Percentiles rank a stretch among this genome's conserved stretches.
Conservation (phyloP, 2,329 filamentous ascomycete genomes). For the Colletotrichum neosansevieriae region DNA sequence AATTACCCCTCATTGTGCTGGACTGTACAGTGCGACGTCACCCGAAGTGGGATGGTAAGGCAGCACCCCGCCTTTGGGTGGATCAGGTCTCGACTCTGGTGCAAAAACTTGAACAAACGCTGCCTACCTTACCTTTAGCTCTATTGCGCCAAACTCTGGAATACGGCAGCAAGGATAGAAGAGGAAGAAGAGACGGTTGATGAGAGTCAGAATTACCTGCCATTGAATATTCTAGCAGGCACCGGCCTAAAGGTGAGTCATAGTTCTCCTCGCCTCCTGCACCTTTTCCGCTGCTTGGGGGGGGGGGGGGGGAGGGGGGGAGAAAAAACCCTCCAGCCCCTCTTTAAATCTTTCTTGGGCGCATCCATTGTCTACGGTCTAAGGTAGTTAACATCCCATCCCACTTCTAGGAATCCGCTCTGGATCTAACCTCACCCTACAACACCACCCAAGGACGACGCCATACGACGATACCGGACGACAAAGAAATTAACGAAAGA, state of each 20-base stretch:
- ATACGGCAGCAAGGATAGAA: neutral
- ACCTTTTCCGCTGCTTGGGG: neutral
- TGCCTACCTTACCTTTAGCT: neutral
- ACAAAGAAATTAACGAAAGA: too few relatives aligned
- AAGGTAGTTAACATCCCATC: conserved; percentile 30
- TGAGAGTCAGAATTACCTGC: neutral
- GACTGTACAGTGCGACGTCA: conserved; percentile 29
- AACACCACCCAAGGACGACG: neutral
- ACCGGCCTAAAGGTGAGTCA: conserved; percentile 28
- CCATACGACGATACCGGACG: too few relatives aligned
- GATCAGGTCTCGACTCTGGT: conserved; percentile 24
- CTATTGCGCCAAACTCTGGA: neutral
- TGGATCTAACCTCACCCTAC: conserved; percentile 6
- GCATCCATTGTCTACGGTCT: conserved; percentile 21
- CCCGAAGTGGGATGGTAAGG: conserved; percentile 8
- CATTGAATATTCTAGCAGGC: neutral
- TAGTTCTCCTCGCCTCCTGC: neutral
- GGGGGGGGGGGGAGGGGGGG: too few relatives aligned
- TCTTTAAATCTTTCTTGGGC: conserved; percentile 38
- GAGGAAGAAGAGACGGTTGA: too few relatives aligned
- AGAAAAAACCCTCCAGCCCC: conserved; percentile 30
- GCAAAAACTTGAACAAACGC: conserved; percentile 11
- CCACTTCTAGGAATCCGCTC: conserved; percentile 29
- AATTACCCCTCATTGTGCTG: conserved; percentile 29
- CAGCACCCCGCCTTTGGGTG: conserved; percentile 28